Conservation (phyloP, 768 basidiomycete genomes). For the Lactifluus echinatus region DNA sequence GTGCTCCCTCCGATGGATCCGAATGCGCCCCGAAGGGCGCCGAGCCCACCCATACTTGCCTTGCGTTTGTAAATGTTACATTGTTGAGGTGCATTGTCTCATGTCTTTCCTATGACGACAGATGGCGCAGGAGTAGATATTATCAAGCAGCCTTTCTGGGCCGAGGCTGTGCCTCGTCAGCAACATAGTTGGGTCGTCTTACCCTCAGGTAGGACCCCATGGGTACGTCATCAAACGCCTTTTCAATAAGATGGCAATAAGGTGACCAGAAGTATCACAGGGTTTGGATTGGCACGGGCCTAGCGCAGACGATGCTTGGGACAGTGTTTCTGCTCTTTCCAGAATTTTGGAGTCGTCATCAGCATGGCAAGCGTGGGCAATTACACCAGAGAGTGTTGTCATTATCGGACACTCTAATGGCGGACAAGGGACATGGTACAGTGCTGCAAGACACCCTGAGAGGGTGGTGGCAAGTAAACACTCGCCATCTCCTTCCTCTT, state of each 20-base stretch:
- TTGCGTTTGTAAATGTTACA: constrained; percentile 38
- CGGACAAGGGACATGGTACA: constrained; percentile 83
- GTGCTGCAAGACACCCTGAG: constrained; percentile 72
- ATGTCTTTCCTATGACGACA: constrained; percentile 25
- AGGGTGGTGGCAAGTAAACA: constrained; percentile 52
- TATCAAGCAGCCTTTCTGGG: constrained; percentile 46
- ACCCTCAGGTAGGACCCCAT: constrained; percentile 78
- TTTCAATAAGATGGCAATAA: not conserved
- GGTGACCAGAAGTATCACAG: constrained; percentile 29
- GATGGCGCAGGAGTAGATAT: constrained; percentile 88
- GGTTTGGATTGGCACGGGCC: constrained; percentile 92
- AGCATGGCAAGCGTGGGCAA: constrained; percentile 36
- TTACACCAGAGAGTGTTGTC: constrained; percentile 37
- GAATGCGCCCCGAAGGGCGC: constrained; percentile 20
- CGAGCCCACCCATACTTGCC: constrained; percentile 48
- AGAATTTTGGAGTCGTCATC: constrained; percentile 33
- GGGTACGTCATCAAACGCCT: constrained; percentile 41
- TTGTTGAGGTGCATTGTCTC: not conserved
- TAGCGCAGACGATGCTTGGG: constrained; percentile 64
- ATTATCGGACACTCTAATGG: constrained; percentile 92
- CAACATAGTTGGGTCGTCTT: constrained; percentile 63
- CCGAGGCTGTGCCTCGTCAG: constrained; percentile 50
- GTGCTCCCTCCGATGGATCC: constrained; percentile 45
- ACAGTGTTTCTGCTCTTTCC: constrained; percentile 47
- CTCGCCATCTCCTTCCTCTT: constrained; percentile 9